phyloP scores from a whole-genome alignment of 768 basidiomycete genomes.

The Lactarius deliciosus region DNA sequence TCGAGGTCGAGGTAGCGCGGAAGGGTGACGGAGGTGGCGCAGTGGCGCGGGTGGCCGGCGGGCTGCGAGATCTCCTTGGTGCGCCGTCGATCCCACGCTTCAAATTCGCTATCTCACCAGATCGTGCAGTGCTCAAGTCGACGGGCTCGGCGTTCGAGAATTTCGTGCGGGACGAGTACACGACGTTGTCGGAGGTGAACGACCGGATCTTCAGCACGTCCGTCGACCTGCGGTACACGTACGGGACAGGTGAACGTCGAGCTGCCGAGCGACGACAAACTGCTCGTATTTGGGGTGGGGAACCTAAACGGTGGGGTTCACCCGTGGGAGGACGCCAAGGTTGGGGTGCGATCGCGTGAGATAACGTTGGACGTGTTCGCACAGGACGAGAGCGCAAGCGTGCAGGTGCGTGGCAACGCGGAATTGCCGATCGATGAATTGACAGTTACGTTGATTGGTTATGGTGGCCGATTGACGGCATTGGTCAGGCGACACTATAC shows the following conservation, averaged over 20 bases:
- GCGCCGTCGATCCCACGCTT: slow-evolving; percentile 30
- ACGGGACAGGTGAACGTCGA: slow-evolving; percentile 49
- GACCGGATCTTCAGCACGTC: slow-evolving; percentile 92
- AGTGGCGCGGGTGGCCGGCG: slow-evolving; percentile 38
- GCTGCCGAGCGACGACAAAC: slow-evolving; percentile 50
- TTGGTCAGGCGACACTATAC: slow-evolving; percentile 79
- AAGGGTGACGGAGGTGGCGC: slow-evolving; percentile 9
- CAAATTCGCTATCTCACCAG: not conserved
- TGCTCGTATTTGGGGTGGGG: slow-evolving; percentile 50
- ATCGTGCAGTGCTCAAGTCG: slow-evolving; percentile 74
- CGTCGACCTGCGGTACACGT: slow-evolving; percentile 72
- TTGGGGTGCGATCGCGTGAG: slow-evolving; percentile 51
- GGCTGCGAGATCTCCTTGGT: slow-evolving; percentile 82
- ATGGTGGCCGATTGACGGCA: not conserved
- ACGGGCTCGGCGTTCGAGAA: slow-evolving; percentile 82
- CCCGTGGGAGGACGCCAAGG: slow-evolving; percentile 59
- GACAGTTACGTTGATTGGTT: not conserved
- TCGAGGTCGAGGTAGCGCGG: slow-evolving; percentile 51
- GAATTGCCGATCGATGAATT: slow-evolving; percentile 1
- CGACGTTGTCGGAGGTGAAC: slow-evolving; percentile 78
- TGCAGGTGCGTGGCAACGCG: slow-evolving; percentile 60
- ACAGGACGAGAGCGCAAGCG: slow-evolving; percentile 84
- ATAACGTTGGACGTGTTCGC: slow-evolving; percentile 83
- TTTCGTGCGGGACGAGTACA: slow-evolving; percentile 84
- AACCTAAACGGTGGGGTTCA: slow-evolving; percentile 32